Evolutionary conservation across 176 grass and related monocot genomes (phyloP), one percentile per base, ranked within the genome.

Genomic region (Thalia dealbata): DNA sequence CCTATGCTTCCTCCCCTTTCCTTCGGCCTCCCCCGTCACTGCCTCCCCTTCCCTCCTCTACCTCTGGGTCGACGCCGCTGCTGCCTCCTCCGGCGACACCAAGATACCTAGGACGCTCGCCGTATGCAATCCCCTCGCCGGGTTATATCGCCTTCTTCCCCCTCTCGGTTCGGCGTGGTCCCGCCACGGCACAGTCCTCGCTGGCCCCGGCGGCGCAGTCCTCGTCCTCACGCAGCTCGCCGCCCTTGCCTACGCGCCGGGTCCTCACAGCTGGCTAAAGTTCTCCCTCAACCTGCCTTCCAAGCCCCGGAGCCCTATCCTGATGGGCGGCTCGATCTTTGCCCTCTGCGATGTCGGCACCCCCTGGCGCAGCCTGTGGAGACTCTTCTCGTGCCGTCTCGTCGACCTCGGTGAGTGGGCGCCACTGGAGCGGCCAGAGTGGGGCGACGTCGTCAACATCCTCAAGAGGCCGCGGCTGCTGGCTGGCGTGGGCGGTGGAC

Each of bases 101-200:
- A 79, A 89, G 68, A 84, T 76, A 24, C 69, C 89, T 67, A 96
- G 91, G 73, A 86, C 92, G 14, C 92, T 96, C 60, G 84, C 82
- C 28, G 89, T 89, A n/a, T 96, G 89, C 86, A 96, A 96, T 80
- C 92, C 92, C 16, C 76, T 96, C 60, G 80, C 88, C 7, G 84
- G 81, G 28, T 87, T 79, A 10, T 85, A 87, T 84, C 82, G 86
- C 74, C 84, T 91, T 7, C 68, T 96, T 27, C 92, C 92, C 2
- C 89, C 84, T 9, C 92, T 96, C 58, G 92, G 92, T 61, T 96
- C 92, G 66, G 92, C 92, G 19, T 96, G 92, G 92, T 87, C 92
- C 26, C 92, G 92, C 79, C 92, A 96, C 75, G 92, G 92, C 67
- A 96, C 92, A 42, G 88, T 96, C 52, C 88, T 96, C 50, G 92